phyloP scores from a whole-genome alignment of 2,329 filamentous ascomycete species.

The Epichloe gansuensis region DNA sequence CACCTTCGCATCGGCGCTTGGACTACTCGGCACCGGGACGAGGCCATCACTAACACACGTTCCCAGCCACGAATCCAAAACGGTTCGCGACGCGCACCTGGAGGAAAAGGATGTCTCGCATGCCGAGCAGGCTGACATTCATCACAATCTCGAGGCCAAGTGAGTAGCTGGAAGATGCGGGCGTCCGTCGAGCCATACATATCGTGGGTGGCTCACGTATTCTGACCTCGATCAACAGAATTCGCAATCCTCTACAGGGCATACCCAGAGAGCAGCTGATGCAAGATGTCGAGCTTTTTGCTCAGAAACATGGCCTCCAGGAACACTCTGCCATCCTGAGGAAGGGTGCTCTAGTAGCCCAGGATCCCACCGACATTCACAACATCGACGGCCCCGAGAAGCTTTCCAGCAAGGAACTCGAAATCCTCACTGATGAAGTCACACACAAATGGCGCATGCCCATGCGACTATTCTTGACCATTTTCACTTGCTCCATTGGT shows the following conservation, averaged over 20 bases:
- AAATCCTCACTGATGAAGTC: constrained; percentile 44
- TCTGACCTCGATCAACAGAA: constrained; percentile 18
- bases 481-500: constrained; percentile 52
- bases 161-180: constrained; percentile 13
- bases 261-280: constrained; percentile 41
- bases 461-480: constrained; percentile 49
- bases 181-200: too few relatives aligned
- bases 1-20: background rate
- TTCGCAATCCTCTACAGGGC: constrained; percentile 33
- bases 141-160: constrained; percentile 30
- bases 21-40: background rate
- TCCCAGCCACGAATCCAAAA: constrained; percentile 9
- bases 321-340: constrained; percentile 45
- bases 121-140: constrained; percentile 23
- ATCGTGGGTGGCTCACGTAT: background rate
- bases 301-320: constrained; percentile 42
- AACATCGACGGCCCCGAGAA: constrained; percentile 39
- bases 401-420: constrained; percentile 43
- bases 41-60: background rate
- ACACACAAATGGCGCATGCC: constrained; percentile 56
- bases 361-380: constrained; percentile 43
- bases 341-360: constrained; percentile 42
- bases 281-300: constrained; percentile 46
- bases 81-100: constrained; percentile 8
- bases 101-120: constrained; percentile 17